These are phyloP conservation scores for Thelephora aurantiotincta DNA, from an alignment of 768 basidiomycete species.

Conservation along the genomic window DNA sequence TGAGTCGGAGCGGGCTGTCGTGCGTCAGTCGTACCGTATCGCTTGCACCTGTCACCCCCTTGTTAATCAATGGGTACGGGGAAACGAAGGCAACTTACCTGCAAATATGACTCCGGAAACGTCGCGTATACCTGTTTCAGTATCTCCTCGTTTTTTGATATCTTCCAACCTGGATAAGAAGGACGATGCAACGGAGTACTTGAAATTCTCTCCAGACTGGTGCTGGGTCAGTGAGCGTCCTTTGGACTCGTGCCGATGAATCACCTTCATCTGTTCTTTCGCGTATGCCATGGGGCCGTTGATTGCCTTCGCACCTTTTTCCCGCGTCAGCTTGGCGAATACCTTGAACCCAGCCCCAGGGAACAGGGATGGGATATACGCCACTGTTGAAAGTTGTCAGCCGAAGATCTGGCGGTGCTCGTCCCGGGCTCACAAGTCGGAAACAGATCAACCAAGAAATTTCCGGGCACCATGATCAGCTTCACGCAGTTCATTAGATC, in stretches of 20 bases:
- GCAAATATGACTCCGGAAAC: not conserved
- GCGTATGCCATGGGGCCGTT: not conserved
- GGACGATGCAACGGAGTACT: not conserved
- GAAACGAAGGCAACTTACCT: not conserved
- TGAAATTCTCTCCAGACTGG: not conserved
- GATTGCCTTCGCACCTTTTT: too few relatives aligned
- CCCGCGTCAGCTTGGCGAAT: not conserved
- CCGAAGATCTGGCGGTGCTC: not conserved
- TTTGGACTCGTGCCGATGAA: not conserved
- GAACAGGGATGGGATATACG: not conserved
- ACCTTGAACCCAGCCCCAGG: not conserved
- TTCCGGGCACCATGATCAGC: conserved; percentile 8
- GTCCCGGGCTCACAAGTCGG: conserved; percentile 10
- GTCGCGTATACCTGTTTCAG: not conserved
- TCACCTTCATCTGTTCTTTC: not conserved
- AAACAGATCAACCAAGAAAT: conserved; percentile 13
- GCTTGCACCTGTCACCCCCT: not conserved
- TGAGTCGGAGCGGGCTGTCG: not conserved
- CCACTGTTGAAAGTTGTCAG: not conserved
- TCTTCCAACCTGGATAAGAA: not conserved
- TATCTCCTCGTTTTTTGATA: not conserved
- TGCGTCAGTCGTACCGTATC: not conserved
- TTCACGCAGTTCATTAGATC: not conserved
- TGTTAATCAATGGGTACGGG: not conserved
- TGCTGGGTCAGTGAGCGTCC: not conserved